Conservation (phyloP, 1,284 basidiomycete genomes). For the Trichosporon asahii region DNA sequence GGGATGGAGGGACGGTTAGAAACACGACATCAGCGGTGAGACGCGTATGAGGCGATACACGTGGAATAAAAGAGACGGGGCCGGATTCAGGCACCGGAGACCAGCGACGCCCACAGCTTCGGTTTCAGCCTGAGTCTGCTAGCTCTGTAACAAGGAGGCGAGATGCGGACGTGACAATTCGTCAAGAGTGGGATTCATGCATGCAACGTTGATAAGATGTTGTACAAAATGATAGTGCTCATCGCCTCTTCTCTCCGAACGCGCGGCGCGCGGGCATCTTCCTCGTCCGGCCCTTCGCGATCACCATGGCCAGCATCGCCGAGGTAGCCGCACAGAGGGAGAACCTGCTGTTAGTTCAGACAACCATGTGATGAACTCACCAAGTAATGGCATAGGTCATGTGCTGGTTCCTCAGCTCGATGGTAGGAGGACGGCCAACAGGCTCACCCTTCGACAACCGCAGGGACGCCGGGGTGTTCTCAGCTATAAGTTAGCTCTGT, state of each 20-base stretch:
- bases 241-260: constrained; percentile 10
- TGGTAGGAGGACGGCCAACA: constrained; percentile 74
- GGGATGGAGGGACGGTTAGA: neutral
- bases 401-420: constrained; percentile 92
- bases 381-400: constrained; percentile 94
- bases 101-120: neutral
- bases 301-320: constrained; percentile 51
- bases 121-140: neutral
- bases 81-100: constrained; percentile 7
- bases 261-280: constrained; percentile 20
- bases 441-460: constrained; percentile 73
- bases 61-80: neutral
- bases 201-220: neutral
- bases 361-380: constrained; percentile 52
- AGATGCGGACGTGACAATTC: neutral
- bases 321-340: constrained; percentile 53
- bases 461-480: constrained; percentile 64
- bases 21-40: constrained; percentile 9
- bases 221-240: constrained; percentile 9
- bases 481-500: constrained; percentile 59
- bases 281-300: constrained; percentile 39
- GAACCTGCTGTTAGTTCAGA: constrained; percentile 43
- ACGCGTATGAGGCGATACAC: constrained; percentile 6
- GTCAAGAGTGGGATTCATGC: constrained; percentile 4
- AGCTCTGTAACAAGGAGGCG: neutral